These are phyloP conservation scores for Colletotrichum sansevieriae DNA, from an alignment of 2,329 filamentous ascomycete genomes.

Conservation along the genomic window DNA sequence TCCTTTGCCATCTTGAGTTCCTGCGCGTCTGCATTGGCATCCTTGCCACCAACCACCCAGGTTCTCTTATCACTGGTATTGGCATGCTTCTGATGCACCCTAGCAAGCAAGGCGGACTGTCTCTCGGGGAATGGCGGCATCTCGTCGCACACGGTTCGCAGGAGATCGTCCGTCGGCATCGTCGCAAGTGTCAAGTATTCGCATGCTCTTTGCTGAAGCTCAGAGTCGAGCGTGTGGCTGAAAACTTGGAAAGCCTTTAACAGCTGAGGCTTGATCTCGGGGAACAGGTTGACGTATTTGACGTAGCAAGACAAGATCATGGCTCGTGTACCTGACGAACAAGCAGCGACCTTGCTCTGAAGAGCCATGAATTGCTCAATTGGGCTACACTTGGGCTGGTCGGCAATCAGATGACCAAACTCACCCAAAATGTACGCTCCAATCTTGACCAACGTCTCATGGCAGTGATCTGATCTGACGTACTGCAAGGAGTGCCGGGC, in stretches of 20 bases:
- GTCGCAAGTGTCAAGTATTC: conserved; percentile 91
- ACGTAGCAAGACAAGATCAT: conserved; percentile 96
- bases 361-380: conserved; percentile 97
- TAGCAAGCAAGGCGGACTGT: conserved; percentile 89
- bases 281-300: conserved; percentile 98
- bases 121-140: conserved; percentile 99
- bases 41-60: conserved; percentile 97
- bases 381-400: conserved; percentile 90
- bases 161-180: conserved; percentile 88
- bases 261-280: conserved; percentile 96
- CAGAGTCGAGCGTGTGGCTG: conserved; percentile 93
- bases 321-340: conserved; percentile 88
- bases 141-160: conserved; percentile 95
- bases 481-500: conserved; percentile 94
- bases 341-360: conserved; percentile 89
- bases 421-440: conserved; percentile 96
- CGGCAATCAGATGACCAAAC: conserved; percentile 96
- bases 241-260: conserved; percentile 91
- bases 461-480: conserved; percentile 91
- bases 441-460: conserved; percentile 98
- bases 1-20: conserved; percentile 87
- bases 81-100: conserved; percentile 93
- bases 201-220: conserved; percentile 95
- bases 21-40: conserved; percentile 84
- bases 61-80: conserved; percentile 95